Base-by-base conservation (phyloP, 768 basidiomycete genomes). In the Pholiota microspora region DNA sequence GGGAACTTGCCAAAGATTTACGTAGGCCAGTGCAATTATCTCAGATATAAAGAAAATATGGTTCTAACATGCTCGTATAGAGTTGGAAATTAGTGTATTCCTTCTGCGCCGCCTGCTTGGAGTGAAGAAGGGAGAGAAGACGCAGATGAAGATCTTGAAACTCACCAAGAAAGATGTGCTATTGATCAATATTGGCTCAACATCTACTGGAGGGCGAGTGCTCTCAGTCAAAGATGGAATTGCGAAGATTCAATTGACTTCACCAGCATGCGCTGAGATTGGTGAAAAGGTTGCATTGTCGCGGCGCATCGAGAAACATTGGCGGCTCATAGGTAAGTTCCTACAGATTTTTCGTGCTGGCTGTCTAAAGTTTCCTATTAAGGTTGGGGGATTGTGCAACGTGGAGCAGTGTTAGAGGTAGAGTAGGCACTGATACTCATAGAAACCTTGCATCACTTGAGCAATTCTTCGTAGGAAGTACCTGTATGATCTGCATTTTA, bases 121-220 rank as follows among this genome's bases (percentile, higher is more conserved):
- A 68, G 97, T 99, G 59, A 94, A 95, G 72, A 94, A 94, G 21
- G 96, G 97, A 71, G 97, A 98, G 76, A 97, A 95, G 78, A 99
- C 98, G 71, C 92, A 95, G 69, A 97, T 97, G 18, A 99, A 94
- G 72, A 91, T 93, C 21, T 79, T 91, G 50, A 97, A 97, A 71
- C 81, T 97, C 44, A 80, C 84, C 55, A 96, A 96, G 74, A 89
- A 88, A 71, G 95, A 97, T 73, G 79, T 95, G 2, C 73, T 98
- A 2, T 82, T 98, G 57, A 95, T 99, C 78, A 98, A 98, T 76
- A 98, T 99, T 54, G 95, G 96, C 16, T 96, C 94, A 16, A 98
- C 94, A 1, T 97, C 95, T 3, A 96, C 94, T 2, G 97, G 97
- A 57, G 96, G 97, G 27, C 88, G 95, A 35, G 94, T 99, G 13